Evolutionary conservation across 768 basidiomycete genomes (phyloP), one percentile per base, ranked within the genome.

Genomic region (Trametes cubensis): DNA sequence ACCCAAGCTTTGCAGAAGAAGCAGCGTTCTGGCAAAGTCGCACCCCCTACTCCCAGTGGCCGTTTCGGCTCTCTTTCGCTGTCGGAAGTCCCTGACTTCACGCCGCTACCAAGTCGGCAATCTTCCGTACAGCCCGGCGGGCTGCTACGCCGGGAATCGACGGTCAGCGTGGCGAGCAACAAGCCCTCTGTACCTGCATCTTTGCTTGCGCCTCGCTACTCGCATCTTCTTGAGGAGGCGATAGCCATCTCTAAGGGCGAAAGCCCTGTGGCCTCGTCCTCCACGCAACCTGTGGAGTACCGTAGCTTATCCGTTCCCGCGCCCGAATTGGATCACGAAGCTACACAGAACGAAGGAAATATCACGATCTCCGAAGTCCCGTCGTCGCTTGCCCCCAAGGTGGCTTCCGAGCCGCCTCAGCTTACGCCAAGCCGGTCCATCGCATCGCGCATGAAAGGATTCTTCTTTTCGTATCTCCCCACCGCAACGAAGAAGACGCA

Each of bases 391-490:
- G 34, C 34, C 10, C 34, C 34, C 21, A 45, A 57, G 15, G 23
- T 51, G 6, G n/a, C 48, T 3, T 50, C 52, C 13, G 51, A 40
- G 45, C 54, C 51, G n/a, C 58, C 58, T 17, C 58, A 42, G n/a
- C 61, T 60, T 8, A 66, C 55, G 68, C 75, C 68, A 45, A 71
- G 74, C 41, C 64, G 72, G 6, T 77, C 80, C 0, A 69, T 85
- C 41, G 77, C 81, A n/a, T 80, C 74, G 30, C 81, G 82, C 41
- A 75, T 87, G 63, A 85, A 80, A 63, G 82, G 84, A 13, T 79
- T 85, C 67, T 67, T 87, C 46, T 84, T 81, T 69, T 87, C 86
- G 8, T 88, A 87, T 70, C 78, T 87, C 25, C 85, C 85, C 20
- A 76, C 76, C 0, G 70, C 83, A 11, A 77, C 82, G 46, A 81